phyloP scores from a whole-genome alignment of 2,329 filamentous ascomycete genomes.

The Immersiporthe knoxdaviesiana region DNA sequence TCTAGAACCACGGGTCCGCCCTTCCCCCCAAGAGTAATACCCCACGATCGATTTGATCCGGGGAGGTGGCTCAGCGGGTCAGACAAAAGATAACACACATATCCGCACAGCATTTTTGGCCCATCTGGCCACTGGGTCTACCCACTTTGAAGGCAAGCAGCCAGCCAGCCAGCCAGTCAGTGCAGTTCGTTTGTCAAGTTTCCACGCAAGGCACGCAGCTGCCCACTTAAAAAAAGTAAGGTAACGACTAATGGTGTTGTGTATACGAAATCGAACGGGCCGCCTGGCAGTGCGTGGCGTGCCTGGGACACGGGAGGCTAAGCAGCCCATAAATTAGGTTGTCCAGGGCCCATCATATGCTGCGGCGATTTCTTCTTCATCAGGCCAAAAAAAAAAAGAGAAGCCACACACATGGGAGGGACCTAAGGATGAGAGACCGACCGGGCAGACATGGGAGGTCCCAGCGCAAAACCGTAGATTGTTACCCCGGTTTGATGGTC shows the following conservation, averaged over 20 bases:
- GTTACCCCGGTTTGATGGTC: neutral
- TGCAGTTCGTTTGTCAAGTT: constrained; percentile 10
- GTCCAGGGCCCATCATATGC: constrained; percentile 5
- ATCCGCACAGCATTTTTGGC: neutral
- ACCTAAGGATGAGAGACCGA: constrained; percentile 5
- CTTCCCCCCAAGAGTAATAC: constrained; percentile 14
- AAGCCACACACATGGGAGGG: neutral
- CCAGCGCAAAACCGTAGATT: neutral
- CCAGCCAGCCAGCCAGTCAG: neutral
- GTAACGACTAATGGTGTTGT: neutral
- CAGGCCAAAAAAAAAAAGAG: neutral
- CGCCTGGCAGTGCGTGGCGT: too few species aligned
- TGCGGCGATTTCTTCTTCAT: neutral
- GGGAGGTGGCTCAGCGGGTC: constrained; percentile 17
- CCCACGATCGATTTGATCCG: constrained; percentile 19
- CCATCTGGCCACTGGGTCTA: neutral
- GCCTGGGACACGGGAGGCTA: neutral
- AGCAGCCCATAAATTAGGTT: neutral
- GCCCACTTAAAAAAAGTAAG: neutral
- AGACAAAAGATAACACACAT: constrained; percentile 23
- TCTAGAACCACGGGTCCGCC: neutral
- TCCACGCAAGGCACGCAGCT: too few species aligned
- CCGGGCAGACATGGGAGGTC: constrained; percentile 23
- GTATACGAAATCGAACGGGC: neutral
- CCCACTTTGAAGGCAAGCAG: too few species aligned